Evolutionary conservation across 73 alveolate genomes (phyloP), one percentile per base, ranked within the genome.

Genomic region (Paramecium bursaria): DNA sequence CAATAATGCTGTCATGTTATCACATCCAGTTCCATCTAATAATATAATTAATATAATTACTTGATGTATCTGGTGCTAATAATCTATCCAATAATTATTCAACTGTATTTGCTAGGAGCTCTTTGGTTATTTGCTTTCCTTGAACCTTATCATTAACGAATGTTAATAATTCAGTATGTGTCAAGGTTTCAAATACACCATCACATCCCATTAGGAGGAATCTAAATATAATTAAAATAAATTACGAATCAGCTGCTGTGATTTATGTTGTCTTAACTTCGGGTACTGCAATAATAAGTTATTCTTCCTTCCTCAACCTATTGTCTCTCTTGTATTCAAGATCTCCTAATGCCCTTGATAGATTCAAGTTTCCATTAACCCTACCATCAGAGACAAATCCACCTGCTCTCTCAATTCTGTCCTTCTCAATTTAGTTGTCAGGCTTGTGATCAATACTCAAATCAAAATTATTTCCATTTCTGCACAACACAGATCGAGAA

Each of bases 301-400:
- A 48, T 61, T 80, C 85, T 44, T 80, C 46, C 13, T 14, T 7
- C 10, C 85, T 61, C 14, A 80, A 22, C 9, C 49, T 48, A 74
- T 15, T 53, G 57, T 80, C 74, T 14, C 74, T 61, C 57, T 96
- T 96, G 85, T 96, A 94, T 73, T 96, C 98, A 77, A 96, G 88
- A 87, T 94, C 96, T 13, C 99, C 99, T 14, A 96, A 88, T 17
- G 97, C 96, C 48, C 99, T 79, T 2, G 97, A 75, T 23, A 95
- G 46, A 50, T 93, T 87, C 10, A 96, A 67, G 47, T 94, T 90
- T 17, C 99, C 99, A 74, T 93, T 94, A 21, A 94, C 99, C 90
- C 99, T 90, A 35, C 98, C 96, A 52, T 95, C 94, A 29, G 79
- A 85, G 0, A 96, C 88, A 48, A 48, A 67, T 25, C 97, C 91